phyloP scores from a whole-genome alignment of 2,329 filamentous ascomycete species.

The Trichoderma oligosporum region DNA sequence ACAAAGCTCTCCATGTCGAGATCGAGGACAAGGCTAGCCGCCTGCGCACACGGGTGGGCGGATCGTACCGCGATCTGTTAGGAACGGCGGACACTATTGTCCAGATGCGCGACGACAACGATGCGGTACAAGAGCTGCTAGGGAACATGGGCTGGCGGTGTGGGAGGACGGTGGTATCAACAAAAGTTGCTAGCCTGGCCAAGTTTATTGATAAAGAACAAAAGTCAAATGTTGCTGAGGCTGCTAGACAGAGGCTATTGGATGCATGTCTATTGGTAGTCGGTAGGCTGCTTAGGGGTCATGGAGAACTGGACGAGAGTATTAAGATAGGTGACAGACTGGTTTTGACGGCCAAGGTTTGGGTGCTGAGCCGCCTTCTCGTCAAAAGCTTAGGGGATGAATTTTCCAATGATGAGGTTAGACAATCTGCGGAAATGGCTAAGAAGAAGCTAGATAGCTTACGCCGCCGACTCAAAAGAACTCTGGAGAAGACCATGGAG shows the following conservation, averaged over 20 bases:
- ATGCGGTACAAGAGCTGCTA: constrained; percentile 67
- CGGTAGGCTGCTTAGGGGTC: constrained; percentile 46
- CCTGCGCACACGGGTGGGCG: constrained; percentile 61
- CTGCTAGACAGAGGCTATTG: constrained; percentile 48
- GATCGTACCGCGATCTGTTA: constrained; percentile 80
- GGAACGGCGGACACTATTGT: constrained; percentile 94
- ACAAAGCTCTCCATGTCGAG: constrained; percentile 55
- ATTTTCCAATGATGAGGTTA: constrained; percentile 32
- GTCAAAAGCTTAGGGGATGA: constrained; percentile 65
- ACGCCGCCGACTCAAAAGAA: constrained; percentile 59
- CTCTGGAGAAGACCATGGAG: constrained; percentile 66
- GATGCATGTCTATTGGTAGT: constrained; percentile 50
- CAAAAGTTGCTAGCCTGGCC: constrained; percentile 57
- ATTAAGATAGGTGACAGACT: constrained; percentile 47
- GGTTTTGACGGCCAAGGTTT: constrained; percentile 62
- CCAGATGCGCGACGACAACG: constrained; percentile 77
- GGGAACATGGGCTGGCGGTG: constrained; percentile 71
- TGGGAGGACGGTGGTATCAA: constrained; percentile 66
- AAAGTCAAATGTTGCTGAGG: constrained; percentile 29
- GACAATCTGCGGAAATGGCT: constrained; percentile 52
- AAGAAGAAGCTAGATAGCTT: constrained; percentile 61
- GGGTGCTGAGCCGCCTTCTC: constrained; percentile 72
- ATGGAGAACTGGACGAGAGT: constrained; percentile 29
- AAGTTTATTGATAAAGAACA: constrained; percentile 39
- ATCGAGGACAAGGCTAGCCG: constrained; percentile 61